Conservation (phyloP, 352 stramenopile species). For the Globisporangium cederbergense region DNA sequence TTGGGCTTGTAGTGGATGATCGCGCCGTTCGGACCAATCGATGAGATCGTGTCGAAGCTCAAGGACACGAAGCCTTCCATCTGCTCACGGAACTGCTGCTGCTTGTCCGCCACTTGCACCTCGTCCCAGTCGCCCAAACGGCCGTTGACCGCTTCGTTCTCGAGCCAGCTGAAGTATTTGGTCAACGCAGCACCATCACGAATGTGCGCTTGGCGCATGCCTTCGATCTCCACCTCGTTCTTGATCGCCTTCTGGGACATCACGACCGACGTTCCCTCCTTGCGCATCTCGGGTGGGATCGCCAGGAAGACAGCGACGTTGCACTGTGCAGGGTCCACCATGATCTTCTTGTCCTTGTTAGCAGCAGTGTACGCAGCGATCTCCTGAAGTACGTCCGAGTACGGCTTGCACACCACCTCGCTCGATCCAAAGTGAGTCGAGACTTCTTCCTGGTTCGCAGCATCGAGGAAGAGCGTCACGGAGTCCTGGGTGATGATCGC, state of each 20-base stretch:
- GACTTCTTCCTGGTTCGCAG: constrained; percentile 62
- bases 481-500: constrained; percentile 88
- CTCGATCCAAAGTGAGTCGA: constrained; percentile 40
- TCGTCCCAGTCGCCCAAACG: constrained; percentile 63
- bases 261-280: constrained; percentile 73
- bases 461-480: constrained; percentile 92
- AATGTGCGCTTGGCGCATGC: constrained; percentile 93
- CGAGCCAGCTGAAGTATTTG: constrained; percentile 93
- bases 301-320: constrained; percentile 83
- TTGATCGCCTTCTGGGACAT: constrained; percentile 92
- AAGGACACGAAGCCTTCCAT: constrained; percentile 90
- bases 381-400: constrained; percentile 43
- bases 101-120: constrained; percentile 89
- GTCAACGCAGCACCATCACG: constrained; percentile 94
- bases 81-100: constrained; percentile 85
- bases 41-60: constrained; percentile 98
- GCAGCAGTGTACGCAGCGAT: constrained; percentile 43
- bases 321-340: constrained; percentile 79
- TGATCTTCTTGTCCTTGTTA: constrained; percentile 55
- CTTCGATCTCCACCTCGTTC: constrained; percentile 93
- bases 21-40: constrained; percentile 94
- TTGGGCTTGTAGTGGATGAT: constrained; percentile 95
- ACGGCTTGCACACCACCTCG: constrained; percentile 62
- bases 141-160: constrained; percentile 59
- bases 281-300: constrained; percentile 65